These are phyloP conservation scores for Lactifluus volemus DNA, from an alignment of 768 basidiomycete species.

Conservation along the genomic window DNA sequence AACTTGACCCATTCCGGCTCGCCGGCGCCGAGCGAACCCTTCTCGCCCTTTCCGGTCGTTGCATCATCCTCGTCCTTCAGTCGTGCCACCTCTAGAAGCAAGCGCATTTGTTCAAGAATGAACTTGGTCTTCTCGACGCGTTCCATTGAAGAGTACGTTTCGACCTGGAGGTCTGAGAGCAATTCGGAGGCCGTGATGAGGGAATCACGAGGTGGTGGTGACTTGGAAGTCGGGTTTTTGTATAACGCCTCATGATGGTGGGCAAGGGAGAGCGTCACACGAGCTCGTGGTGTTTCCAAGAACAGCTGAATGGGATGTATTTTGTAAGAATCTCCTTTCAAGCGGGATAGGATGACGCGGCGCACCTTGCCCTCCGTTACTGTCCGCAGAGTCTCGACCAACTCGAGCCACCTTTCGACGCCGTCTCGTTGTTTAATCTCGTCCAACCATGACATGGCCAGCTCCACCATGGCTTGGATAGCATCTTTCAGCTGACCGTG, in stretches of 20 bases:
- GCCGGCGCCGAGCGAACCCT: slow-evolving; percentile 57
- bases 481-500: slow-evolving; percentile 93
- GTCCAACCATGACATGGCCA: slow-evolving; percentile 71
- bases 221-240: slow-evolving; percentile 34
- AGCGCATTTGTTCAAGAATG: slow-evolving; percentile 94
- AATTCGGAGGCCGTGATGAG: slow-evolving; percentile 85
- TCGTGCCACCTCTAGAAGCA: slow-evolving; percentile 69
- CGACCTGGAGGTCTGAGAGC: slow-evolving; percentile 91
- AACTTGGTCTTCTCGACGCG: slow-evolving; percentile 97
- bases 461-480: slow-evolving; percentile 88
- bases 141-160: slow-evolving; percentile 99
- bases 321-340: background rate
- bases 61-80: slow-evolving; percentile 60
- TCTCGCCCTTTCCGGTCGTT: slow-evolving; percentile 41
- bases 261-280: slow-evolving; percentile 83
- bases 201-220: slow-evolving; percentile 39
- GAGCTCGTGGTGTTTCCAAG: slow-evolving; percentile 91
- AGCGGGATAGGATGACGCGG: background rate
- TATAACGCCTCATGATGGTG: slow-evolving; percentile 74
- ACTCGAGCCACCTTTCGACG: slow-evolving; percentile 69
- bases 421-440: slow-evolving; percentile 63
- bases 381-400: slow-evolving; percentile 80
- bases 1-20: slow-evolving; percentile 93
- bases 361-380: slow-evolving; percentile 96
- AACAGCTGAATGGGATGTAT: slow-evolving; percentile 55